Evolutionary conservation across 1,284 basidiomycete genomes (phyloP).

Genomic region (Cutaneotrichosporon cavernicola): DNA sequence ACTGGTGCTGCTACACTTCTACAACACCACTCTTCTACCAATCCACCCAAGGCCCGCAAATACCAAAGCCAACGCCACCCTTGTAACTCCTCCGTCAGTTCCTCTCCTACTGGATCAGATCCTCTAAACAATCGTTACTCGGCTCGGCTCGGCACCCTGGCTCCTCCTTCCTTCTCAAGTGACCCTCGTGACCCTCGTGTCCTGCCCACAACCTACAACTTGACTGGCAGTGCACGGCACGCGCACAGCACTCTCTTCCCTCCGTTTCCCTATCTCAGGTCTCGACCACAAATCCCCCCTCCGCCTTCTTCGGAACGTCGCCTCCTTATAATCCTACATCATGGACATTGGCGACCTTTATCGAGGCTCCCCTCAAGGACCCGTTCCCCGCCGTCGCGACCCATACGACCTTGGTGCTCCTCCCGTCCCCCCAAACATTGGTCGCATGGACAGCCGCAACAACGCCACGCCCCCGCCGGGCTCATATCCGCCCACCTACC

Average conservation of each 20-base stretch:
- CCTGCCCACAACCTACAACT: neutral
- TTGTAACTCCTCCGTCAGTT: neutral
- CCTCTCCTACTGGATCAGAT: too few species aligned
- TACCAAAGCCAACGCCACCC: neutral
- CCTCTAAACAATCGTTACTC: too few species aligned
- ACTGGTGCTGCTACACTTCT: neutral
- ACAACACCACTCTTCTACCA: too few species aligned
- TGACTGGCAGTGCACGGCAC: neutral
- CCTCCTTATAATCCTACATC: neutral
- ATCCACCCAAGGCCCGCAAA: neutral
- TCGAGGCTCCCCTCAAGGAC: neutral
- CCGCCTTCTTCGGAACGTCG: neutral
- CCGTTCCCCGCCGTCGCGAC: neutral
- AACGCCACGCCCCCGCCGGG: neutral
- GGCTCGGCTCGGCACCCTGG: too few species aligned
- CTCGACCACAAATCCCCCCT: neutral
- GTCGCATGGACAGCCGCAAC: constrained; percentile 1
- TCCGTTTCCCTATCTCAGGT: neutral
- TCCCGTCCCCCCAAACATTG: neutral
- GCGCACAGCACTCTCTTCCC: neutral
- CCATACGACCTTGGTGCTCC: neutral
- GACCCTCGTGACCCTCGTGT: too few species aligned
- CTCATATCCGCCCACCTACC: constrained; percentile 3
- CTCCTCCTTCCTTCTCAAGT: too few species aligned
- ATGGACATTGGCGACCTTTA: constrained; percentile 3